A percentile compares a stretch with the other conserved stretches of the same genome.
Evolutionary conservation across 345 rosid species (phyloP).

Genomic region (Murraya koenigii): DNA sequence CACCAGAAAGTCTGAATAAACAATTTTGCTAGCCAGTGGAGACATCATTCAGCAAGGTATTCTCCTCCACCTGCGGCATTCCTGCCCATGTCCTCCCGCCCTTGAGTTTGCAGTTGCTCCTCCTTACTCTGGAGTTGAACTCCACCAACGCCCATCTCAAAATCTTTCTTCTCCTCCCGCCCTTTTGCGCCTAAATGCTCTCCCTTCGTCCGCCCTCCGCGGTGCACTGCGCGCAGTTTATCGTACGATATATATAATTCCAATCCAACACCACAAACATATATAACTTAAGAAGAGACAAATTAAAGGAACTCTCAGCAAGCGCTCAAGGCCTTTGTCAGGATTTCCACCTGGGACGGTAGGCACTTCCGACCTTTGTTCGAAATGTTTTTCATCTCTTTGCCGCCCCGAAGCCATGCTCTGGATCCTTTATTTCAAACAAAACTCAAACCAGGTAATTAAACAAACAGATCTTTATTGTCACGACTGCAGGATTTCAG

Average conservation of each 20-base stretch:
- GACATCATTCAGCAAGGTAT: no score
- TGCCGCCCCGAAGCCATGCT: background rate
- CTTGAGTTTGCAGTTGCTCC: background rate
- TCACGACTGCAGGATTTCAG: background rate
- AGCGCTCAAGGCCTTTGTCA: background rate
- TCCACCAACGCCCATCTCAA: no score
- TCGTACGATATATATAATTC: no score
- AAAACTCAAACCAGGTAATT: background rate
- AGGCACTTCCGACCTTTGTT: background rate
- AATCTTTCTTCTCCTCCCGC: background rate
- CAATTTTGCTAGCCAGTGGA: no score
- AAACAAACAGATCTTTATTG: no score
- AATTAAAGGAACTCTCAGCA: background rate
- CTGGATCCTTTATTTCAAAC: background rate
- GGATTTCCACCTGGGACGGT: background rate
- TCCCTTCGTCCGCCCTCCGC: conserved; percentile 2
- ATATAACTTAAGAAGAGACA: no score
- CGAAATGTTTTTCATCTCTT: background rate
- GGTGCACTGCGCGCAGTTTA: background rate
- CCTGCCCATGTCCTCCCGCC: background rate
- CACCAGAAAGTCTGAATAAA: no score
- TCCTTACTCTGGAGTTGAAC: background rate
- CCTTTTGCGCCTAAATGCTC: background rate
- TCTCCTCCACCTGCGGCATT: no score
- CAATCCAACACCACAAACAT: no score